Evolutionary conservation across 495 filamentous ascomycete genomes (phyloP), one percentile per base, ranked within the genome.

Genomic region (Sabuloglossum arenarium): DNA sequence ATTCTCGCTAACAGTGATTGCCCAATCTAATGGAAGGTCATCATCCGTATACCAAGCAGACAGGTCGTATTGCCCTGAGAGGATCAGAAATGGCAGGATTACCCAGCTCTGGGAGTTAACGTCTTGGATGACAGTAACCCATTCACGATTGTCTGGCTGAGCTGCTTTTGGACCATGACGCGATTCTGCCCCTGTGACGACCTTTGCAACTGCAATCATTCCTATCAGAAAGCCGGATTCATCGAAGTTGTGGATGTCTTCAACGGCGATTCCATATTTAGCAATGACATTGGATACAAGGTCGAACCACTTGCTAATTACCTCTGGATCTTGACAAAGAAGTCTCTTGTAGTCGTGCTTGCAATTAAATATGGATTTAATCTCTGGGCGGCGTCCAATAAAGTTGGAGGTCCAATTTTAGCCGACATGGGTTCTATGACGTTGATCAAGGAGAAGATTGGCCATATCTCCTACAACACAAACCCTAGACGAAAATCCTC

Each of bases 201-300:
- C 58, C 23, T 19, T 39, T 50, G 6, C 55, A 5, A 24, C 39
- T 21, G 39, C 51, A 24, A 53, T 59, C 31, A 59, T 23, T 29
- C 58, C 56, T 42, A 59, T 59, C 42, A 58, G 52, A 53, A 59
- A 59, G 56, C 58, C 56, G 50, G 55, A n/a, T 45, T 59, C 39
- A 45, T 59, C 45, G 43, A 59, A 59, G 55, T 59, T 59, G 55
- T 53, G 59, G 19, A 52, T 59, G 25, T 58, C 55, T 12, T 51
- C 27, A 3, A 19, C 16, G 6, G 3, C 3, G 21, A 59, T 59
- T 1, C 55, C 56, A 34, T 59, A 59, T 25, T 59, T 58, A 12
- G 1, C 25, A 11, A 16, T 30, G 4, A 28, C 11, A 30, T 1
- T 3, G 3, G 19, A 8, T 16, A 53, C 21, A 23, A 5, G 19